phyloP scores from a whole-genome alignment of 441 rosid species.

The Francoa sonchifolia region DNA sequence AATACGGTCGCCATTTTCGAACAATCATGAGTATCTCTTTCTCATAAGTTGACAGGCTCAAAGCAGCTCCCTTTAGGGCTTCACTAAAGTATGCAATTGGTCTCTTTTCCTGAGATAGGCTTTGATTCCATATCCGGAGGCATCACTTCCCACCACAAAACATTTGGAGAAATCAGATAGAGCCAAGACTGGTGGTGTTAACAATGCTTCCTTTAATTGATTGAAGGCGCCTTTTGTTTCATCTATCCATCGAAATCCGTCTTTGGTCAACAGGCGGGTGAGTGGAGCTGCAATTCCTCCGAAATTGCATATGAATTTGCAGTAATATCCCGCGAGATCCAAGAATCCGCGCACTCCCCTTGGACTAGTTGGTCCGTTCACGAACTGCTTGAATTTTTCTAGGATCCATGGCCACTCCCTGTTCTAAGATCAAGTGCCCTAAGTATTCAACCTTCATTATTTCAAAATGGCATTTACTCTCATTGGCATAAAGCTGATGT shows the following conservation, averaged over 20 bases:
- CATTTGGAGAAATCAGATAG: neutral
- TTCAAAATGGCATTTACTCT: neutral
- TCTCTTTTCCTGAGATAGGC: too few species aligned
- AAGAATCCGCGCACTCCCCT: neutral
- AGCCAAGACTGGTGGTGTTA: neutral
- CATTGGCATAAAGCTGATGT: neutral
- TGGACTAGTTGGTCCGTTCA: neutral
- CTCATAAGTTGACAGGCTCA: too few species aligned
- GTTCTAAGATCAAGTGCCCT: neutral
- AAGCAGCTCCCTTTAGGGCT: too few species aligned
- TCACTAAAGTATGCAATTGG: too few species aligned
- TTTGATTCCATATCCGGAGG: neutral
- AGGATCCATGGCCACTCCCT: neutral
- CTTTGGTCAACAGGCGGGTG: neutral
- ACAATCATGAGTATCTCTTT: too few species aligned
- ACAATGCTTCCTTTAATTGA: neutral
- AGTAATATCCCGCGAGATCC: neutral
- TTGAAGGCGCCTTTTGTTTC: neutral
- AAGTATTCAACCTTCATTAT: neutral
- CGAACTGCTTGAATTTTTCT: neutral
- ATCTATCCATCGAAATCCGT: neutral
- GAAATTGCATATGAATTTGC: neutral
- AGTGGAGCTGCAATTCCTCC: neutral
- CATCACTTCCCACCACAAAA: neutral
- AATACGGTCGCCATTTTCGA: too few species aligned